Evolutionary conservation across 2,329 filamentous ascomycete species (phyloP), one percentile per base, ranked within the genome.

Genomic region (Spiromastix sp.): DNA sequence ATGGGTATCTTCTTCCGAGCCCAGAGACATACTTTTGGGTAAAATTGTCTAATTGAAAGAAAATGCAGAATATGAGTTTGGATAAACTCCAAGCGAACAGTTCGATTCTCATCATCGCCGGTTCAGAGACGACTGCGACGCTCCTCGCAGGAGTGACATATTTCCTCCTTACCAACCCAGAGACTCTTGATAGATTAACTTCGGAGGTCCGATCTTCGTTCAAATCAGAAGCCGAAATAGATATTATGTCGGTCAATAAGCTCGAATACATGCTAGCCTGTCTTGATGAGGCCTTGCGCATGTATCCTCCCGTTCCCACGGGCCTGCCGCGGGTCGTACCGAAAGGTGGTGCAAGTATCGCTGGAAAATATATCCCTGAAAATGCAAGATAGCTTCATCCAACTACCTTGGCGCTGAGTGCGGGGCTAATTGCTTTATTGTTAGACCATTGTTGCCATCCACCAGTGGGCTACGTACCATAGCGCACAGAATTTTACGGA

Each of bases 331-430:
- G 61, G 4, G 46, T 49, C 4, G 51, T 56, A 0, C 55, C 57
- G 4, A 45, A 51, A 12, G 56, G 50, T 7, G 63, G 63, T 2
- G 47, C 50, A 3, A 20, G 47, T 0, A 57, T 66, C 21, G 54
- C 53, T 38, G 60, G 59, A 3, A 41, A 58, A 24, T 42, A 36
- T 11, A 46, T 66, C 4, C 59, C 61, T n/a, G 21, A n/a, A 24
- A 24, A 24, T n/a, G n/a, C n/a, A n/a, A n/a, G n/a, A n/a, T n/a
- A n/a, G n/a, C n/a, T n/a, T n/a, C n/a, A n/a, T n/a, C n/a, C n/a
- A n/a, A n/a, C n/a, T n/a, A n/a, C n/a, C n/a, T n/a, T n/a, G n/a
- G n/a, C 21, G 7, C 7, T 24, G 21, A 7, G 21, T 7, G 7
- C 21, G 21, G 21, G n/a, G 21, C n/a, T 7, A 24, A 24, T 24